Evolutionary conservation across 2,329 filamentous ascomycete species (phyloP), one percentile per base, ranked within the genome.

Genomic region (Aphanocladium album): DNA sequence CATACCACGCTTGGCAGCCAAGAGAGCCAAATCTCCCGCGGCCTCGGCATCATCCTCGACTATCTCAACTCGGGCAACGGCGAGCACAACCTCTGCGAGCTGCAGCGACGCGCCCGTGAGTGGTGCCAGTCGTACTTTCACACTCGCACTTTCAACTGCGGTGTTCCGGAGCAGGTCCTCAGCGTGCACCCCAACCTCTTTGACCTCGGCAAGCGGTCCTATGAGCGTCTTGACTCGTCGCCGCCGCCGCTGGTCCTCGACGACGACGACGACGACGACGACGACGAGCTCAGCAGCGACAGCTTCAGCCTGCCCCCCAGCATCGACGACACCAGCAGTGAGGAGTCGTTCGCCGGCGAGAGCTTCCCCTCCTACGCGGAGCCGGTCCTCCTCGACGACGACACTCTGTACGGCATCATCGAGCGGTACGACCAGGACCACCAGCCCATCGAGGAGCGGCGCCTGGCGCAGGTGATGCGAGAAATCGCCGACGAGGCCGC

Each of bases 11-110:
- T n/a, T n/a, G n/a, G n/a, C n/a, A n/a, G n/a, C n/a, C n/a, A n/a
- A n/a, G 43, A 57, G 43, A 16, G 25, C 41, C 41, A 41, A 17
- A 33, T 57, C 45, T 16, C 35, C 53, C 59, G n/a, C 59, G 67
- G 62, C 21, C 21, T 71, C 46, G 62, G 59, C 53, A 62, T 71
- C 54, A 64, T 68, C 50, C 58, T 71, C 51, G 58, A 63, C 56
- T 71, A 70, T 62, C 64, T 72, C 65, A 72, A 70, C 65, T 41
- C 51, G 39, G 65, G 65, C 62, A 65, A 62, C 57, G 45, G 55
- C 35, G 50, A 50, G 41, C 19, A 49, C 2, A 30, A 63, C 14
- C 55, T 66, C 19, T 3, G n/a, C 1, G 27, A 14, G 11, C 16
- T 63, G 17, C 23, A 35, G 5, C 16, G 11, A 33, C 35, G 4